Evolutionary conservation across 331 rosid genomes (phyloP).

Genomic region (Pyrus hybrid): DNA sequence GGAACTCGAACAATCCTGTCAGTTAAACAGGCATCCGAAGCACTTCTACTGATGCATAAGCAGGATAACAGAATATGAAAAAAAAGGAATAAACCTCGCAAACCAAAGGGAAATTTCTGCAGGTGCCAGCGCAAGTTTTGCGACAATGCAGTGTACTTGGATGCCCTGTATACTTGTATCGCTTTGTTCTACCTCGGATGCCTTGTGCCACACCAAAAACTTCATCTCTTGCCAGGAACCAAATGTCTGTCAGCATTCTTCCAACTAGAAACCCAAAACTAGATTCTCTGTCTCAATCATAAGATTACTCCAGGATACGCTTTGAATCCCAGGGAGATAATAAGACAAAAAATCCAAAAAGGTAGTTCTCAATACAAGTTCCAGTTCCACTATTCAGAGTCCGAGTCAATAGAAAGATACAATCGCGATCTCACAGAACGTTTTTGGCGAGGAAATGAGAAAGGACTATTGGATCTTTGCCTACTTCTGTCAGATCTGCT

Average conservation of each 20-base stretch:
- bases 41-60: neutral
- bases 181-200: constrained; percentile 17
- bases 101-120: neutral
- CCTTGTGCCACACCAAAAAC: constrained; percentile 19
- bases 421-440: constrained; percentile 82
- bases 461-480: constrained; percentile 72
- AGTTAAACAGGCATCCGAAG: constrained; percentile 10
- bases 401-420: constrained; percentile 70
- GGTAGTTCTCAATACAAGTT: constrained; percentile 20
- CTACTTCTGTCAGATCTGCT: constrained; percentile 56
- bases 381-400: constrained; percentile 60
- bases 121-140: constrained; percentile 19
- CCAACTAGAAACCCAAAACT: constrained; percentile 21
- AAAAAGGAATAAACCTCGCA: no score
- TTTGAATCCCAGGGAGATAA: constrained; percentile 1
- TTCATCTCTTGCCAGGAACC: constrained; percentile 16
- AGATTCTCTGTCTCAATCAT: constrained; percentile 1
- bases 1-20: constrained; percentile 18
- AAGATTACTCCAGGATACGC: constrained; percentile 3
- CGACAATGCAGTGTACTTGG: neutral
- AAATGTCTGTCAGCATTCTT: constrained; percentile 7
- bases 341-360: constrained; percentile 21
- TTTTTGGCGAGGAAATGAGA: constrained; percentile 96
- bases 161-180: neutral
- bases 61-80: neutral